A percentile compares a stretch with the other conserved stretches of the same genome.
phyloP scores from a whole-genome alignment of 2,329 filamentous ascomycete species.

The Dactylellina sp. region DNA sequence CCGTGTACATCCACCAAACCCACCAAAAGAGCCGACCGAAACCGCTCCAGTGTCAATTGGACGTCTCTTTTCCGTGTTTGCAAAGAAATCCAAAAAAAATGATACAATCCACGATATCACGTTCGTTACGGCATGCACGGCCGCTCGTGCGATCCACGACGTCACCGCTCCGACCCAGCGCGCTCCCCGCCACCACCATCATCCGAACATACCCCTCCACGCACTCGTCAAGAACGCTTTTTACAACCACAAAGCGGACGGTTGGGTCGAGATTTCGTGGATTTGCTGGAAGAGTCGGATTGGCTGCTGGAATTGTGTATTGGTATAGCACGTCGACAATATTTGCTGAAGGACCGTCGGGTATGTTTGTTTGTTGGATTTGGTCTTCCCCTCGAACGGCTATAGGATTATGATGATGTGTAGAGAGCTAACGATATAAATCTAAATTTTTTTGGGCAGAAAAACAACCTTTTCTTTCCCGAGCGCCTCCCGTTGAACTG shows the following conservation, averaged over 20 bases:
- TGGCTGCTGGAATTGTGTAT: constrained; percentile 82
- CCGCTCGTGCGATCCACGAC: constrained; percentile 49
- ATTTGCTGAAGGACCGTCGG: constrained; percentile 83
- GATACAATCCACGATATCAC: constrained; percentile 53
- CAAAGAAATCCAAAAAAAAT: constrained; percentile 9
- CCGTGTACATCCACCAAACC: constrained; percentile 9
- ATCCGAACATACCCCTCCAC: constrained; percentile 22
- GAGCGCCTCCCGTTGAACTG: constrained; percentile 55
- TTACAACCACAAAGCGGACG: constrained; percentile 72
- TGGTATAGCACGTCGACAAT: constrained; percentile 91
- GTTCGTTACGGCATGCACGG: constrained; percentile 50
- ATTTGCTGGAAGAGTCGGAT: constrained; percentile 77
- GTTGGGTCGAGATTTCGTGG: constrained; percentile 84
- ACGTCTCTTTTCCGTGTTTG: constrained; percentile 10
- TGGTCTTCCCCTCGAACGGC: too few species aligned
- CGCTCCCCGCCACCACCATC: constrained; percentile 7
- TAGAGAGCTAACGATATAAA: constrained; percentile 6
- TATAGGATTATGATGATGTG: background rate
- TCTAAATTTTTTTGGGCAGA: constrained; percentile 14
- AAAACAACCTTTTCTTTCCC: constrained; percentile 56
- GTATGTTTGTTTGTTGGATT: constrained; percentile 68
- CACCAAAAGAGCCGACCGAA: constrained; percentile 32
- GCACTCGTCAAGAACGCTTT: constrained; percentile 45
- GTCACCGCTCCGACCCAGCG: constrained; percentile 39
- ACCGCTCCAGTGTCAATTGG: constrained; percentile 3